Evolutionary conservation across 805 yeast species (phyloP).

Genomic region (Candida piceae): DNA sequence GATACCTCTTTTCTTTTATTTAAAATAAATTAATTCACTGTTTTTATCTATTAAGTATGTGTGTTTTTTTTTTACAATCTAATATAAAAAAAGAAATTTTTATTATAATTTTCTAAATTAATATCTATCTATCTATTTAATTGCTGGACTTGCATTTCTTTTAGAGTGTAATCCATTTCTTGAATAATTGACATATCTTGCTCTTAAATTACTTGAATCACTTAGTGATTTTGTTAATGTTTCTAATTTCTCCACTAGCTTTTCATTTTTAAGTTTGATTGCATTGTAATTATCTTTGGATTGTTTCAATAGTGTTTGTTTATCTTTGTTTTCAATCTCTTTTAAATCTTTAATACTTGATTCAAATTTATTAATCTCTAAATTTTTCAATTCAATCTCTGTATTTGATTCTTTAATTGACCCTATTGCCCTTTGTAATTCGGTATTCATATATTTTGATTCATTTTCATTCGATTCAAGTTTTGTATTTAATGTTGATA

Average conservation of each 20-base stretch:
- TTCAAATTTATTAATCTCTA: slow-evolving; percentile 4
- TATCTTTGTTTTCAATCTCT: slow-evolving; percentile 1
- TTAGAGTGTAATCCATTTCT: slow-evolving; percentile 19
- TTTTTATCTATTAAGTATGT: too few species aligned
- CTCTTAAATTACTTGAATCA: slow-evolving; percentile 16
- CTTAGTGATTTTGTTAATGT: slow-evolving; percentile 14
- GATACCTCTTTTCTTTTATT: too few species aligned
- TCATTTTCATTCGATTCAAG: slow-evolving; percentile 50
- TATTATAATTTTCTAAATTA: too few species aligned
- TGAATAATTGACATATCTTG: slow-evolving; percentile 23
- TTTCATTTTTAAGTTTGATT: slow-evolving; percentile 7
- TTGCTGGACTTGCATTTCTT: slow-evolving; percentile 14
- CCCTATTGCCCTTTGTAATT: slow-evolving; percentile 46
- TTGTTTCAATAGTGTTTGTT: slow-evolving; percentile 4
- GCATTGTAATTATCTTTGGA: slow-evolving; percentile 7
- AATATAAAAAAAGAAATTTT: too few species aligned
- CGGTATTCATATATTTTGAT: slow-evolving; percentile 56
- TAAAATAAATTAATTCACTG: too few species aligned
- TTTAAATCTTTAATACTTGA: slow-evolving; percentile 6
- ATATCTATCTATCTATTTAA: slow-evolving; percentile 8
- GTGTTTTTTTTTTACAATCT: too few species aligned
- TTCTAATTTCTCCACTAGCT: slow-evolving; percentile 11
- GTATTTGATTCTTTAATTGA: slow-evolving; percentile 42
- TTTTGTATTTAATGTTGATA: slow-evolving; percentile 39
- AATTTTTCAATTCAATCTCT: slow-evolving; percentile 22